Base-by-base conservation (phyloP, 2,329 filamentous ascomycete genomes). In the Ceratocystis albifundus region DNA sequence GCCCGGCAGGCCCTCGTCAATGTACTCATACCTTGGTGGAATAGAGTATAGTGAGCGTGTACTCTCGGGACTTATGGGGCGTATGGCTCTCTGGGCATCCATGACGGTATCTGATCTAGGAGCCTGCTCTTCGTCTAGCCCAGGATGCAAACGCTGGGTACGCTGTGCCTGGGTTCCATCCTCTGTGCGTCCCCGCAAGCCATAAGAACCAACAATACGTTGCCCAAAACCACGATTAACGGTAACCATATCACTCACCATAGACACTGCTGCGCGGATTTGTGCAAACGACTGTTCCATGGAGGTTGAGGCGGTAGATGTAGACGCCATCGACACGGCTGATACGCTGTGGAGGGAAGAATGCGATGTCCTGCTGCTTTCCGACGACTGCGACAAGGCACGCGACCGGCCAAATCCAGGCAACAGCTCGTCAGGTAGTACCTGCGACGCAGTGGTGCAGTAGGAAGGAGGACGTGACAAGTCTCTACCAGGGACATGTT, bases 221-320 rank as follows among this genome's bases (percentile, higher is more conserved):
- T 69, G 68, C 44, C 62, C 61, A 44, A 70, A 68, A 22, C 74
- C 76, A 68, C 79, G 78, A 66, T 79, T 78, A 1, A 76, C 77
- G 4, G 77, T 73, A 25, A 81, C 75, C 64, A 82, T 74, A 50
- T 77, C 76, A 50, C 76, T 76, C 0, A 82, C 77, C 57, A 80
- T 73, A 4, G 74, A 74, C 5, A 78, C 79, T 1, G 76, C 79
- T 63, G 75, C 75, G 1, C 79, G 76, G 71, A 82, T 79, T 62
- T 77, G 74, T 2, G 78, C 76, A 69, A 82, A 76, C 70, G 81
- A 79, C 70, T 80, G 76, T 69, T 79, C 77, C 76, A 81, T 78
- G 2, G 77, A 77, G 10, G 70, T 75, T 70, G 46, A 73, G 17
- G 63, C 59, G 7, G 64, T 62, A n/a, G 61, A 22, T 32, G 61